Evolutionary conservation across 306 rosid genomes (phyloP), one percentile per base, ranked within the genome.

Genomic region (Hylodesmum podocarpum): DNA sequence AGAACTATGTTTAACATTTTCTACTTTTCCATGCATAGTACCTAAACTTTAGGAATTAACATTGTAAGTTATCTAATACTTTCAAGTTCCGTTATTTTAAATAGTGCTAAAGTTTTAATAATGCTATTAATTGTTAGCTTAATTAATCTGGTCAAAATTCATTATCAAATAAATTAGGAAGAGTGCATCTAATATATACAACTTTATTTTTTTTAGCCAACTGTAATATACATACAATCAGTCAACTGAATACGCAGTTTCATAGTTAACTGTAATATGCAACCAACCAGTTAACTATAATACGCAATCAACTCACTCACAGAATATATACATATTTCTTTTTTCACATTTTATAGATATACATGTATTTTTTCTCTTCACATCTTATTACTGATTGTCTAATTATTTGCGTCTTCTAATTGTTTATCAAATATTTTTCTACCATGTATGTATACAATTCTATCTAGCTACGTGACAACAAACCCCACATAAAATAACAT

Each of bases 11-110:
- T 15, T 39, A 49, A 6, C 62, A 53, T 34, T 63, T 61, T 49
- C 40, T 66, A 51, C 71, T 66, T 80, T 73, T 73, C 70, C 70
- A 54, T 73, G 75, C 28, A 55, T 31, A 57, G 44, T 57, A 24
- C 51, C 66, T 40, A 13, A 66, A 66, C 84, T 73, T 54, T 41
- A 72, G 54, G 79, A 40, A 49, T 4, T 2, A 18, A 18, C 73
- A 49, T 67, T 16, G 11, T 50, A 49, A 34, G 22, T 49, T 44
- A 75, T 64, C 39, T 41, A 5, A 61, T 47, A 18, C 46, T 43
- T 74, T 59, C 61, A 28, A 21, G 53, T 34, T 62, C 63, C 63
- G 47, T 63, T 22, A 34, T 64, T 36, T 47, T 36, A 63, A 46
- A 47, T 46, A 33, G 40, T 49, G 40, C 18, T 34, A 19, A 46